Percentiles rank a stretch among this genome's conserved stretches.
Evolutionary conservation across 177 flowering plant genomes (phyloP).

Genomic region (Vitis hybrid): DNA sequence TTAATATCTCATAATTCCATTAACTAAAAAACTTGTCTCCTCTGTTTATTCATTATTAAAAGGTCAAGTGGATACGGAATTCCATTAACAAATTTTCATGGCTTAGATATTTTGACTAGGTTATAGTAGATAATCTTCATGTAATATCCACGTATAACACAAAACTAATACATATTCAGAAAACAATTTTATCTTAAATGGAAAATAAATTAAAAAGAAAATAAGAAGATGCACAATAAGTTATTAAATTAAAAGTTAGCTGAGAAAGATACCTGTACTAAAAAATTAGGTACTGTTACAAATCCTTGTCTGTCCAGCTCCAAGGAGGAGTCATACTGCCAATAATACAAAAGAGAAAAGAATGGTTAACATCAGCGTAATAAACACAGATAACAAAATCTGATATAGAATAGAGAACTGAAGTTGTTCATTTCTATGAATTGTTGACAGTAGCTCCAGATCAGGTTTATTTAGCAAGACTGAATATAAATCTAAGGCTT

Average conservation of each 20-base stretch:
- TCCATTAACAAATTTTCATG: too few species aligned
- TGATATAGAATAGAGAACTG: background rate
- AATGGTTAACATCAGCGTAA: background rate
- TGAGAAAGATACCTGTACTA: slow-evolving; percentile 54
- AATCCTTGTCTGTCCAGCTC: slow-evolving; percentile 72
- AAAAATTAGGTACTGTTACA: slow-evolving; percentile 63
- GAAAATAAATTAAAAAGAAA: background rate
- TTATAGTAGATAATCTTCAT: too few species aligned
- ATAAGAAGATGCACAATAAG: background rate
- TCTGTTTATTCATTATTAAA: too few species aligned
- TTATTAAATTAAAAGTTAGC: background rate
- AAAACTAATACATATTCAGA: background rate
- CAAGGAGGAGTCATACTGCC: slow-evolving; percentile 78
- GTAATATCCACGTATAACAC: too few species aligned
- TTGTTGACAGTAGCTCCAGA: background rate
- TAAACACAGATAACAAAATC: background rate
- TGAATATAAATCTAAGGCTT: too few species aligned
- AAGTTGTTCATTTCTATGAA: background rate
- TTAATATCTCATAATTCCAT: too few species aligned
- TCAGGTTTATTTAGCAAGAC: too few species aligned
- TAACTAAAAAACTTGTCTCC: too few species aligned
- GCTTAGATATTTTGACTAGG: too few species aligned
- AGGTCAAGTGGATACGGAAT: too few species aligned
- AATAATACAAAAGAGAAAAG: slow-evolving; percentile 10
- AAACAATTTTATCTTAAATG: background rate